Conservation (phyloP, 2,329 filamentous ascomycete genomes). For the Stachybotrys elegans region DNA sequence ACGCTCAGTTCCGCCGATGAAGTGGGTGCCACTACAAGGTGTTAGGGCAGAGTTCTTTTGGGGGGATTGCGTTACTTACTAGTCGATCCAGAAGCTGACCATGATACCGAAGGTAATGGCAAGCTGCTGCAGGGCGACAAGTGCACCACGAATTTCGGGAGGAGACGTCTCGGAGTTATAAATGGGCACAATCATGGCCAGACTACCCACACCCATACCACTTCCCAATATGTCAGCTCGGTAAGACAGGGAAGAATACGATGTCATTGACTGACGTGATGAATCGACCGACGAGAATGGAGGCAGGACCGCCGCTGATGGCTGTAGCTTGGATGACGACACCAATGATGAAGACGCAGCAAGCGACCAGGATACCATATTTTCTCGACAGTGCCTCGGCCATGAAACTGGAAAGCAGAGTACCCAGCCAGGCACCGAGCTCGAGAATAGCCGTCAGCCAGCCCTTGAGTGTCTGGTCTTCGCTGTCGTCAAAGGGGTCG, state of each 20-base stretch:
- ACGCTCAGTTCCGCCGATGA: constrained; percentile 50
- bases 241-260: neutral
- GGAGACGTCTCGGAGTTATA: constrained; percentile 43
- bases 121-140: constrained; percentile 44
- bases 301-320: constrained; percentile 46
- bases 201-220: constrained; percentile 63
- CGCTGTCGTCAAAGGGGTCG: constrained; percentile 35
- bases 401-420: constrained; percentile 64
- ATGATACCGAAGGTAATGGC: constrained; percentile 60
- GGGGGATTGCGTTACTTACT: constrained; percentile 23
- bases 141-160: constrained; percentile 36
- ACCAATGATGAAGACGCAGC: constrained; percentile 63
- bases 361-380: constrained; percentile 62
- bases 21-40: constrained; percentile 49
- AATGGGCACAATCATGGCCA: constrained; percentile 63
- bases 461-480: constrained; percentile 50
- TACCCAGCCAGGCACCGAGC: constrained; percentile 72
- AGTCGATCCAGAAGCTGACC: constrained; percentile 60
- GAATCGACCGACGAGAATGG: constrained; percentile 67
- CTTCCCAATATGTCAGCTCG: constrained; percentile 13
- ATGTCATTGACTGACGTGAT: constrained; percentile 45
- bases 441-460: constrained; percentile 66
- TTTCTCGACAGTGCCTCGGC: constrained; percentile 66
- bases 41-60: neutral
- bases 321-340: constrained; percentile 64